Conservation (phyloP, 1,139 yeast genomes). For the Nakaseomyces sp. region DNA sequence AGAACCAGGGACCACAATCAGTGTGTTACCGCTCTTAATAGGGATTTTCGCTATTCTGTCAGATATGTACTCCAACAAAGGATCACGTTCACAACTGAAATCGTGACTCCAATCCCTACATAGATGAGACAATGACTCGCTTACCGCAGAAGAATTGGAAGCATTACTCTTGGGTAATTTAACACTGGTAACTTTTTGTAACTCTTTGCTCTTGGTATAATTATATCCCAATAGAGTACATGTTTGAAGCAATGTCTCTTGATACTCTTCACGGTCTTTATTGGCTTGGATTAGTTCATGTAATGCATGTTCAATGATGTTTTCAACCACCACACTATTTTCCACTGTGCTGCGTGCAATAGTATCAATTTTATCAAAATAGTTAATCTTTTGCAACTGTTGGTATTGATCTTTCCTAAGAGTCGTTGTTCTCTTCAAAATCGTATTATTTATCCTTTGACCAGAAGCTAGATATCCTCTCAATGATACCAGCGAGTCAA, state of each 20-base stretch:
- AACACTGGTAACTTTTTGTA: slow-evolving; percentile 3
- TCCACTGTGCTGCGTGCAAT: slow-evolving; percentile 39
- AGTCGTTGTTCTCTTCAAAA: slow-evolving; percentile 17
- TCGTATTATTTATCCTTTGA: slow-evolving; percentile 17
- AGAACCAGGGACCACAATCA: slow-evolving; percentile 66
- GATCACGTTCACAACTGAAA: slow-evolving; percentile 42
- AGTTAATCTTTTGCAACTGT: slow-evolving; percentile 41
- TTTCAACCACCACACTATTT: slow-evolving; percentile 41
- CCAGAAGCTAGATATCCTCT: slow-evolving; percentile 18
- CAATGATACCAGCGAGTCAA: slow-evolving; percentile 15
- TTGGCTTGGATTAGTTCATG: slow-evolving; percentile 32
- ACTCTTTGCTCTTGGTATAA: slow-evolving; percentile 6
- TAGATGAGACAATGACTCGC: slow-evolving; percentile 65
- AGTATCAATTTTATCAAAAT: slow-evolving; percentile 41
- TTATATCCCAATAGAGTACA: slow-evolving; percentile 17
- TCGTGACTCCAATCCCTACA: slow-evolving; percentile 61
- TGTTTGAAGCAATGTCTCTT: slow-evolving; percentile 23
- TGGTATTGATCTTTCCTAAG: slow-evolving; percentile 11
- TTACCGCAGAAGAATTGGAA: slow-evolving; percentile 39
- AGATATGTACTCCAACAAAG: slow-evolving; percentile 44
- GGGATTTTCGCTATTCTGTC: slow-evolving; percentile 28
- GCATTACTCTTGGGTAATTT: slow-evolving; percentile 9
- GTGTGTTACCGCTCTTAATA: slow-evolving; percentile 32
- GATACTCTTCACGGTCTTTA: slow-evolving; percentile 28
- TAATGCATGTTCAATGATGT: slow-evolving; percentile 39